Base-by-base conservation (phyloP, 345 rosid species). In the Brassica carinata region DNA sequence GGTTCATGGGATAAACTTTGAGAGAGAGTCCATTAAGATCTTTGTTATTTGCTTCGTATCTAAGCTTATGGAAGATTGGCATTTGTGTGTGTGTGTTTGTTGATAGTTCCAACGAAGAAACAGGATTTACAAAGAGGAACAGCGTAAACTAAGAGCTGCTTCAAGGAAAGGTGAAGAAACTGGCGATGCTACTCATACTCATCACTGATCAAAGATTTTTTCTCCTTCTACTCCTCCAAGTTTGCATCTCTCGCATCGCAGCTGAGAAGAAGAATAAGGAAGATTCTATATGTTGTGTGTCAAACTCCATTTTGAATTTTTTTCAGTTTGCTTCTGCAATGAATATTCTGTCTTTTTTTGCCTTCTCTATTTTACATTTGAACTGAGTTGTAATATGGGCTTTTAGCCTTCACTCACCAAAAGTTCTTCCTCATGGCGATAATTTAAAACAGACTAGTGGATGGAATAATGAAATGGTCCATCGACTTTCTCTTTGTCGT, bases 121-220 rank as follows among this genome's bases (percentile, higher is more conserved):
- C 78, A 88, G 97, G 45, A 89, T 96, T 62, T 96, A 96, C 86
- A 96, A 96, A 88, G 99, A 96, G 87, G 99, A 96, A 85, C 97
- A 96, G 81, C 98, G 99, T 33, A 91, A 92, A 76, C 77, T 96
- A 76, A 84, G 98, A 65, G 95, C 99, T 11, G 98, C 95, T 33
- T 80, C 90, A 5, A 86, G 85, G 55, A 90, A 90, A 78, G 85
- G 29, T 40, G 83, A 85, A 70, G 96, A 83, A 0, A 86, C 87
- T 0, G 92, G 76, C 45, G 90, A 84, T 43, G 89, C 78, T 5
- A 58, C 72, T 81, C 82, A 69, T 61, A 62, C 67, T 40, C 89
- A 82, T 82, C 97, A 91, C 13, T 83, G 67, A 51, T 55, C 64
- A 0, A 7, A 13, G 3, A 8, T 3, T 13, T 15, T 5, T 36